A percentile compares a stretch with the other conserved stretches of the same genome.
Evolutionary conservation across 192 early-diverging fungal genomes (phyloP).

Genomic region (Backusella liffmaniae): DNA sequence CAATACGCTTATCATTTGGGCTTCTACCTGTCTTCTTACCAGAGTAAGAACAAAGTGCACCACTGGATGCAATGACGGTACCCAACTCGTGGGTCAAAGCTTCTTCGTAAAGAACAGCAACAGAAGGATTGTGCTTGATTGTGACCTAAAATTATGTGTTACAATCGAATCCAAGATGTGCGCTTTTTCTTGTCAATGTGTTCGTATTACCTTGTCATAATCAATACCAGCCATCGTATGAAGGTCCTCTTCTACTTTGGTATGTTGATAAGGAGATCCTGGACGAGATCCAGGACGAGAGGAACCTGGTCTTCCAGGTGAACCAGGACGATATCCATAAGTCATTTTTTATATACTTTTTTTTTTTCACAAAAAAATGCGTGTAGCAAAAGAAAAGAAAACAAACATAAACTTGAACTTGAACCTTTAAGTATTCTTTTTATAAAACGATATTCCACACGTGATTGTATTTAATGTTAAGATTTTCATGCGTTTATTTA

Average conservation of each 20-base stretch:
- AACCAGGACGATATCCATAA: constrained; percentile 16
- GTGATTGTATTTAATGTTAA: background rate
- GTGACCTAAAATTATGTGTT: constrained; percentile 38
- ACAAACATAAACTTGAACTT: background rate
- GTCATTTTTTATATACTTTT: constrained; percentile 3
- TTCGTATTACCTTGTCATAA: constrained; percentile 57
- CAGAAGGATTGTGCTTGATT: constrained; percentile 81
- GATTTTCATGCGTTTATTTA: constrained; percentile 10
- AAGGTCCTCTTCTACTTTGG: constrained; percentile 63
- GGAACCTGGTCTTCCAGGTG: constrained; percentile 26
- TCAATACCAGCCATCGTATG: constrained; percentile 75
- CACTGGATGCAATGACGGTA: constrained; percentile 84
- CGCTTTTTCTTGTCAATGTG: background rate
- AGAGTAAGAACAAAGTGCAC: constrained; percentile 88
- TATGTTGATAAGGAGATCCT: constrained; percentile 30
- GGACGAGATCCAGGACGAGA: constrained; percentile 27
- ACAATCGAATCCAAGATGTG: background rate
- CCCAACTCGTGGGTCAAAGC: constrained; percentile 82
- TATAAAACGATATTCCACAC: background rate
- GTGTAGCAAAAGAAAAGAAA: background rate
- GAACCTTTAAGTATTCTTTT: background rate
- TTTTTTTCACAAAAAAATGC: background rate
- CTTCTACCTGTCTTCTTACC: constrained; percentile 92
- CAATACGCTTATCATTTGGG: constrained; percentile 96
- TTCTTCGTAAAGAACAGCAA: constrained; percentile 91